These are phyloP conservation scores for Coniochaeta pulveracea DNA, from an alignment of 2,329 filamentous ascomycete species.

Conservation along the genomic window DNA sequence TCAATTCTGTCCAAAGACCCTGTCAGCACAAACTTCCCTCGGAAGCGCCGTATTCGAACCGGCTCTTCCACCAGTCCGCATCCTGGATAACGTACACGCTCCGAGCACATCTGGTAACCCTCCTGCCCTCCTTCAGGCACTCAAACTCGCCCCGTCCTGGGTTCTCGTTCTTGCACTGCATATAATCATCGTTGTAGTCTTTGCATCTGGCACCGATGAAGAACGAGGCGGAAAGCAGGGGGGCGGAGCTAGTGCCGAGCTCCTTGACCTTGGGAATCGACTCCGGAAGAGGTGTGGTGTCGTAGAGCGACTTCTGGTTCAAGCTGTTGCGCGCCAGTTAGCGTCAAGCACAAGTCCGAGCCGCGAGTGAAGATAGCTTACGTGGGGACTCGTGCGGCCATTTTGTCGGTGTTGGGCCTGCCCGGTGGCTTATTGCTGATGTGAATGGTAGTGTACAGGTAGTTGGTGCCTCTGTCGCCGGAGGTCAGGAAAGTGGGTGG, in stretches of 20 bases:
- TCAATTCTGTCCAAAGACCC: conserved; percentile 52
- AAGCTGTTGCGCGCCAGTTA: conserved; percentile 51
- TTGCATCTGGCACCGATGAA: conserved; percentile 96
- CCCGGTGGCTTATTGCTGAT: no score
- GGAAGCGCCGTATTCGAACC: not conserved
- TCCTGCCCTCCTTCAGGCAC: conserved; percentile 90
- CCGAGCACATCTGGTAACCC: conserved; percentile 90
- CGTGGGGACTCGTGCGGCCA: conserved; percentile 29
- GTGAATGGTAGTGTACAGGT: no score
- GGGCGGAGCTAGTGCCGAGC: conserved; percentile 85
- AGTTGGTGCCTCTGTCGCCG: no score
- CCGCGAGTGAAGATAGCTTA: not conserved
- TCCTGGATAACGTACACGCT: conserved; percentile 93
- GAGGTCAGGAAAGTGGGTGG: no score
- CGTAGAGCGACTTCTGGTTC: conserved; percentile 85
- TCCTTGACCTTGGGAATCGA: conserved; percentile 88
- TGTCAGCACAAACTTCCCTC: conserved; percentile 2
- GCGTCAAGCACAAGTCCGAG: conserved; percentile 2
- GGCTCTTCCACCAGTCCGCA: no score
- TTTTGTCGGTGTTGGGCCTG: conserved; percentile 29
- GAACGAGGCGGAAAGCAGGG: conserved; percentile 82
- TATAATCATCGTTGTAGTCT: conserved; percentile 96
- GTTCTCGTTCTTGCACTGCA: conserved; percentile 97
- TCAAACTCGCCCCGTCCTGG: conserved; percentile 85
- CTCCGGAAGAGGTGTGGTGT: conserved; percentile 90